Evolutionary conservation across 179 eudicot genomes (phyloP).

Genomic region (Spergularia azorica): DNA sequence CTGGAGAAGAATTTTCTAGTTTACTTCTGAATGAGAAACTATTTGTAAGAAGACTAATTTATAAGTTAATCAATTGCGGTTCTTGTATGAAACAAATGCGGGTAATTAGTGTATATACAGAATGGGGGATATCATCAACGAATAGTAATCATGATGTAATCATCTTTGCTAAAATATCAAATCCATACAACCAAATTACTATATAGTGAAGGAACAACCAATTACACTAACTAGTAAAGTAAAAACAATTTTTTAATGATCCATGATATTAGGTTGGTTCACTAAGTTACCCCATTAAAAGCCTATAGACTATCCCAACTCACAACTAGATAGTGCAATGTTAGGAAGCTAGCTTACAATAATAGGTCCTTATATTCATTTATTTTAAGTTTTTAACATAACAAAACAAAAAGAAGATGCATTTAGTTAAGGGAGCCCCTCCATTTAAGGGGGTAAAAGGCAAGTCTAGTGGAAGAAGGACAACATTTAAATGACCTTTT

Average conservation of each 20-base stretch:
- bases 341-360: not conserved
- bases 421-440: constrained; percentile 20
- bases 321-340: constrained; percentile 6
- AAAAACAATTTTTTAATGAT: not conserved
- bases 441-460: constrained; percentile 25
- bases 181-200: too few species aligned
- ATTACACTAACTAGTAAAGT: not conserved
- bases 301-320: not conserved
- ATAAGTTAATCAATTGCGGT: too few species aligned
- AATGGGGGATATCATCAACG: too few species aligned
- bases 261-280: not conserved
- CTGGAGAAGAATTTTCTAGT: too few species aligned
- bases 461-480: constrained; percentile 22
- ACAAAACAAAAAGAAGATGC: not conserved
- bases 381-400: not conserved
- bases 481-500: constrained; percentile 3
- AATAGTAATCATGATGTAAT: too few species aligned
- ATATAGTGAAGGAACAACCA: not conserved
- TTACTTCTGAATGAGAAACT: too few species aligned
- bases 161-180: too few species aligned
- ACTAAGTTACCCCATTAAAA: not conserved
- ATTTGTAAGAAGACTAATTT: too few species aligned
- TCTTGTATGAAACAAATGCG: too few species aligned
- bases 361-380: too few species aligned
- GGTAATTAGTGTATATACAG: too few species aligned